Percentiles rank a stretch among this genome's conserved stretches.
Conservation (phyloP, 2,329 filamentous ascomycete genomes). For the Zasmidium angulare region DNA sequence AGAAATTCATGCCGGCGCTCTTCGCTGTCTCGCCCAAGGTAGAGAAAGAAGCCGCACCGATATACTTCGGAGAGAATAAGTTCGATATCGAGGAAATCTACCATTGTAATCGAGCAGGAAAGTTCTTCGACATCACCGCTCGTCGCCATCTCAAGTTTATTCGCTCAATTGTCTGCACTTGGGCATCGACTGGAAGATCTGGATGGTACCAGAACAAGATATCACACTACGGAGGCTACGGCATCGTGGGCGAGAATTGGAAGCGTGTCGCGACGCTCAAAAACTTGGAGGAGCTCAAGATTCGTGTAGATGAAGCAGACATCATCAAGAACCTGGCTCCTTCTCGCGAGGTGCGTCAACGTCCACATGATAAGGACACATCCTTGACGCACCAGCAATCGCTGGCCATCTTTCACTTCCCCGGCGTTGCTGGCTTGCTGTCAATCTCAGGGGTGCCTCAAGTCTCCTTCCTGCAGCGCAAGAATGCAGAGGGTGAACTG, state of each 20-base stretch:
- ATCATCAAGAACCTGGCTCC: slow-evolving; percentile 15
- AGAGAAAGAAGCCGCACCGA: slow-evolving; percentile 23
- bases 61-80: slow-evolving; percentile 27
- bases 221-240: background rate
- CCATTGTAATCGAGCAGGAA: background rate
- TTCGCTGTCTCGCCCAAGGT: slow-evolving; percentile 12
- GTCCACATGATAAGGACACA: background rate
- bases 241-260: slow-evolving; percentile 6
- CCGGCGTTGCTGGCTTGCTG: slow-evolving; percentile 25
- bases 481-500: slow-evolving; percentile 1
- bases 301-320: slow-evolving; percentile 26
- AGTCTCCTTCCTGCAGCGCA: slow-evolving; percentile 24
- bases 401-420: slow-evolving; percentile 15
- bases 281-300: slow-evolving; percentile 25
- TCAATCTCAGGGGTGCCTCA: slow-evolving; percentile 14
- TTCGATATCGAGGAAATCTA: background rate
- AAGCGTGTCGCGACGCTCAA: slow-evolving; percentile 7
- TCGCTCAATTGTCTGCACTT: slow-evolving; percentile 5
- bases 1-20: slow-evolving; percentile 16
- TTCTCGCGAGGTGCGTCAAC: background rate
- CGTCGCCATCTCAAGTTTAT: slow-evolving; percentile 12
- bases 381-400: slow-evolving; percentile 17
- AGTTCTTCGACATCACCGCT: background rate
- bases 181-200: background rate
- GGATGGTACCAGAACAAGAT: background rate